Conservation (phyloP, 164 flowering plant genomes). For the Umbilicus rupestris region DNA sequence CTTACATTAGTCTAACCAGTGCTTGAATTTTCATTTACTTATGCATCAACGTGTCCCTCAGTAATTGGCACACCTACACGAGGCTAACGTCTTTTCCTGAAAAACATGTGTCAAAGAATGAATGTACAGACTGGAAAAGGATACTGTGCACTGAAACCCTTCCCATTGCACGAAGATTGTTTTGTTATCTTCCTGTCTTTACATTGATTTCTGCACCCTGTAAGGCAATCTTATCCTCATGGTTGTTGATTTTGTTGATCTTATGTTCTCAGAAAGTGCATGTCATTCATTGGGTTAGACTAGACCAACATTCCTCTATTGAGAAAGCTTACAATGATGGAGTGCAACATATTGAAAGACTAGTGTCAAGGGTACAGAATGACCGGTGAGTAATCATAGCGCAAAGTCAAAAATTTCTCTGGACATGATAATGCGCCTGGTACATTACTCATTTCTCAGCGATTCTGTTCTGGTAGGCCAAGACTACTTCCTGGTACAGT, state of each 20-base stretch:
- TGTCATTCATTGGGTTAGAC: constrained; percentile 82
- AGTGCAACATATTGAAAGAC: constrained; percentile 38
- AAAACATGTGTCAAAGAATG: not conserved
- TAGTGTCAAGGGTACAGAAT: constrained; percentile 52
- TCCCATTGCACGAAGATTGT: too few species aligned
- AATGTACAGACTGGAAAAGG: too few species aligned
- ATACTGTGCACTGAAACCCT: too few species aligned
- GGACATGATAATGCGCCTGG: not conserved
- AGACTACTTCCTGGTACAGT: constrained; percentile 57
- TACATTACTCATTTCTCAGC: not conserved
- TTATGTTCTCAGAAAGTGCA: constrained; percentile 40
- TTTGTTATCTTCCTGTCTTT: not conserved
- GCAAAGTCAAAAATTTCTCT: not conserved
- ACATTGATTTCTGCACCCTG: not conserved
- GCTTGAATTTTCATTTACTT: not conserved
- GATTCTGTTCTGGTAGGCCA: constrained; percentile 33
- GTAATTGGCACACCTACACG: not conserved
- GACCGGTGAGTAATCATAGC: constrained; percentile 39
- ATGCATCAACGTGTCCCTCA: not conserved
- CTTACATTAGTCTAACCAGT: not conserved
- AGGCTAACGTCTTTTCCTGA: not conserved
- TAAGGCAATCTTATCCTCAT: not conserved
- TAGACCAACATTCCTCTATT: constrained; percentile 48
- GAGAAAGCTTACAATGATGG: constrained; percentile 71
- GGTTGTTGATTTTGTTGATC: not conserved